phyloP scores from a whole-genome alignment of 257 asterid species.

The Ajuga chamaepitys region DNA sequence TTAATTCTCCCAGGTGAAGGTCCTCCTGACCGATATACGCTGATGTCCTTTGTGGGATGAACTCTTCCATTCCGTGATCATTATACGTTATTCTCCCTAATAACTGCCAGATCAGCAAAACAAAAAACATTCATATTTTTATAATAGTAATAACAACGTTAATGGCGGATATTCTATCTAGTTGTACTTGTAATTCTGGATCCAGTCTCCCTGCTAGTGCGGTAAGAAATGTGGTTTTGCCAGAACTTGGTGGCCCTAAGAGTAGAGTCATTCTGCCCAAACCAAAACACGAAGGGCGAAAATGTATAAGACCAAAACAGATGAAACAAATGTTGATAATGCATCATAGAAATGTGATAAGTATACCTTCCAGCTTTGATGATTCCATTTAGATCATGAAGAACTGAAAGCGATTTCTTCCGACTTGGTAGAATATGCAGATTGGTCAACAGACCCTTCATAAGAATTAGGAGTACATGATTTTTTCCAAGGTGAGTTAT shows the following conservation, averaged over 20 bases:
- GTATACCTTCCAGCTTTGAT: conserved; percentile 80
- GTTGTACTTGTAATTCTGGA: conserved; percentile 43
- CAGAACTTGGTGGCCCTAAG: conserved; percentile 89
- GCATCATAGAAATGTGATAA: too few species aligned
- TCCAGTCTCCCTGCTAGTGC: conserved; percentile 91
- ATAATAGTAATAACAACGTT: too few species aligned
- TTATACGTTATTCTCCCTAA: conserved; percentile 82
- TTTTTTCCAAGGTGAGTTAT: too few species aligned
- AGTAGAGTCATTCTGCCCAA: conserved; percentile 79
- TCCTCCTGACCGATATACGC: conserved; percentile 89
- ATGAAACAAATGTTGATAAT: too few species aligned
- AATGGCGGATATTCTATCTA: too few species aligned
- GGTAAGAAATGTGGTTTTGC: conserved; percentile 78
- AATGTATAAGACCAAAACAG: too few species aligned
- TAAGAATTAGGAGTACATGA: too few species aligned
- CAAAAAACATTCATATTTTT: too few species aligned
- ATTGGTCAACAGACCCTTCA: conserved; percentile 63
- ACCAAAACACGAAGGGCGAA: too few species aligned
- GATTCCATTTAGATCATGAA: conserved; percentile 68
- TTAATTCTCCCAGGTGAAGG: conserved; percentile 78
- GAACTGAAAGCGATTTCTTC: conserved; percentile 67
- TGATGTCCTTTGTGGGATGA: conserved; percentile 84
- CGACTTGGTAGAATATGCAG: conserved; percentile 54
- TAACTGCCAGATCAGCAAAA: too few species aligned
- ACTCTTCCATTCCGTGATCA: conserved; percentile 62